Base-by-base conservation (phyloP, 2,329 filamentous ascomycete genomes). In the Fonsecaea monophora region DNA sequence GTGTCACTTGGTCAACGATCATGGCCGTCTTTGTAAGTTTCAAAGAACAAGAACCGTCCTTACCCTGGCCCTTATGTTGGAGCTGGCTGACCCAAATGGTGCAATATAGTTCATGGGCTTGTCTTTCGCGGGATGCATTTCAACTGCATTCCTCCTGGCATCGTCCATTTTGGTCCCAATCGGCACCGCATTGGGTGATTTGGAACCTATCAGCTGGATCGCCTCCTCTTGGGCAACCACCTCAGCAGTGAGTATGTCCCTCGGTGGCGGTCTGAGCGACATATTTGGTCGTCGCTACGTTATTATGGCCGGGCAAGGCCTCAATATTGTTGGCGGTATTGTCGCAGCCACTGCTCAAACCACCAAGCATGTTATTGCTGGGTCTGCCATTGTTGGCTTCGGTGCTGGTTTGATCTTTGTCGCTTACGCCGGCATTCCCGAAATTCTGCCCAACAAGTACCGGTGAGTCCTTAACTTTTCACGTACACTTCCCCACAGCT, bases 391-490 rank as follows among this genome's bases (percentile, higher is more conserved):
- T 13, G 61, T 81, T 3, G 76, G 74, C 15, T 73, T 80, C 21
- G 70, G 81, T 55, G 78, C 79, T 5, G 74, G 74, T 62, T 76
- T 81, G 57, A 72, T 81, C 53, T 75, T 76, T 62, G 77, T 77
- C 9, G 76, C 75, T 4, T 79, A 79, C 2, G 73, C 75, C 37
- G 75, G 71, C 45, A 73, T 82, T 65, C 74, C 75, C 53, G 75
- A 75, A n/a, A 68, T 81, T 48, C 80, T 82, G 63, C 76, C 72
- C 1, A 78, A 77, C 53, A 78, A 74, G 61, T 57, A 80, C 78
- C 25, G 34, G 66, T 63, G 58, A 53, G 56, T 45, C 18, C 62
- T 48, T 45, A 75, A 3, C 78, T 80, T 68, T 72, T 78, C 21
- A 78, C 75, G 15, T 64, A 73, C 71, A 21, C 34, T 34, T 21